These are phyloP conservation scores for Phytophthora constricta DNA, from an alignment of 352 stramenopile genomes.

Conservation along the genomic window DNA sequence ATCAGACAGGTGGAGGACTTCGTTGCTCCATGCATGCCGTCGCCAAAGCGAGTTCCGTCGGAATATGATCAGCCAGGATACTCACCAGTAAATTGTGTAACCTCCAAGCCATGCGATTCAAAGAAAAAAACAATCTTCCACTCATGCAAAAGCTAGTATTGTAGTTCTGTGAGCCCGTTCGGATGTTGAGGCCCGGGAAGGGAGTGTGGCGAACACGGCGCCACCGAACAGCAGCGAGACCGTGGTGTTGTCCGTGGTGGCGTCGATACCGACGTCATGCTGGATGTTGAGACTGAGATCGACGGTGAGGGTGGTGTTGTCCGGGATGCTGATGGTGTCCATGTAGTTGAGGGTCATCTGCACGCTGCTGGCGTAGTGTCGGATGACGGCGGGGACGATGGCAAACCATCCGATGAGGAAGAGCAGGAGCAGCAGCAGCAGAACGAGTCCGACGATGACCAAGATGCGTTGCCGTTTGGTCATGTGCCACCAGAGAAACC, in stretches of 20 bases:
- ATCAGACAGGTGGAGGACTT: no score
- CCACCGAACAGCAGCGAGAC: conserved; percentile 52
- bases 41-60: no score
- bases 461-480: conserved; percentile 55
- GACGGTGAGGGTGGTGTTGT: conserved; percentile 48
- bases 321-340: conserved; percentile 52
- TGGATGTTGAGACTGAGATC: conserved; percentile 56
- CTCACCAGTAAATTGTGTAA: no score
- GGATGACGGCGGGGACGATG: conserved; percentile 62
- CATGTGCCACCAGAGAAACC: conserved; percentile 61
- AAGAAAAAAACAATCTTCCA: no score
- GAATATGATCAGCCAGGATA: no score
- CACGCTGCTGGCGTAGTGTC: conserved; percentile 56
- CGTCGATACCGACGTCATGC: conserved; percentile 45
- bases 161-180: conserved; percentile 46
- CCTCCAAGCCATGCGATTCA: no score
- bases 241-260: conserved; percentile 49
- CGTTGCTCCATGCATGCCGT: no score
- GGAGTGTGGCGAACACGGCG: conserved; percentile 50
- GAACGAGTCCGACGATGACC: conserved; percentile 42
- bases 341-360: conserved; percentile 67
- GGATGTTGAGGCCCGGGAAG: conserved; percentile 52
- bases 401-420: conserved; percentile 65
- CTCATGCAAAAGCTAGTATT: no score
- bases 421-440: conserved; percentile 44